Percentiles rank a stretch among this genome's conserved stretches.
Conservation (phyloP, 352 stramenopile species). For the Phytophthora meadii region DNA sequence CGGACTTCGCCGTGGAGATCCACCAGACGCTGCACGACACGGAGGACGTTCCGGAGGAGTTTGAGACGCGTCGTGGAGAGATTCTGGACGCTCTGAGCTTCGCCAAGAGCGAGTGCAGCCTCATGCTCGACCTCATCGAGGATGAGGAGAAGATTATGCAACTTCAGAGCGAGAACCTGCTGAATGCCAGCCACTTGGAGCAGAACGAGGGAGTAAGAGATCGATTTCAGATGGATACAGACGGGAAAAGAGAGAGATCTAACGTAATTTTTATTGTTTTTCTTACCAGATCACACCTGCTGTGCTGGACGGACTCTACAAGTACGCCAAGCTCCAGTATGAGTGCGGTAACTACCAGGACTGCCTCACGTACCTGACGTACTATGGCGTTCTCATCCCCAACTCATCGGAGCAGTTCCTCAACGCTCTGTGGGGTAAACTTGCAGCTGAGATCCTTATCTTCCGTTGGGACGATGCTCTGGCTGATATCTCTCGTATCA, state of each 20-base stretch:
- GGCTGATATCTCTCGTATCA: conserved; percentile 94
- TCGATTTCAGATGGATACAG: no score
- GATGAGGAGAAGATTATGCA: conserved; percentile 90
- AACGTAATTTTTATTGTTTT: conserved; percentile 4
- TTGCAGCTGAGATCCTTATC: conserved; percentile 96
- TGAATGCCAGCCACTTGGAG: conserved; percentile 83
- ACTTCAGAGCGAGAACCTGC: conserved; percentile 82
- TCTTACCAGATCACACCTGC: conserved; percentile 81
- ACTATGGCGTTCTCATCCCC: conserved; percentile 89
- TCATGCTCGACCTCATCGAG: conserved; percentile 85
- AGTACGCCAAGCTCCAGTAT: conserved; percentile 97
- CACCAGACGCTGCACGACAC: conserved; percentile 92
- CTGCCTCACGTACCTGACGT: conserved; percentile 90
- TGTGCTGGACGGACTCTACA: conserved; percentile 92
- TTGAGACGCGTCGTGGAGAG: conserved; percentile 80
- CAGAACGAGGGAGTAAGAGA: conserved; percentile 75
- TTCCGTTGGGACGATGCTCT: conserved; percentile 96
- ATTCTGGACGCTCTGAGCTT: conserved; percentile 82
- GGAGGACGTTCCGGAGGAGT: conserved; percentile 75
- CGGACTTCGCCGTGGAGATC: conserved; percentile 97
- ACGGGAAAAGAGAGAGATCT: not conserved
- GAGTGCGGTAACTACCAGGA: conserved; percentile 97
- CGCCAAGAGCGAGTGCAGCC: conserved; percentile 76
- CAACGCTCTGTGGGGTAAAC: conserved; percentile 96
- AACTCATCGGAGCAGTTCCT: conserved; percentile 88